These are phyloP conservation scores for Xylaria sp. DNA, from an alignment of 2,329 filamentous ascomycete species.

Conservation along the genomic window DNA sequence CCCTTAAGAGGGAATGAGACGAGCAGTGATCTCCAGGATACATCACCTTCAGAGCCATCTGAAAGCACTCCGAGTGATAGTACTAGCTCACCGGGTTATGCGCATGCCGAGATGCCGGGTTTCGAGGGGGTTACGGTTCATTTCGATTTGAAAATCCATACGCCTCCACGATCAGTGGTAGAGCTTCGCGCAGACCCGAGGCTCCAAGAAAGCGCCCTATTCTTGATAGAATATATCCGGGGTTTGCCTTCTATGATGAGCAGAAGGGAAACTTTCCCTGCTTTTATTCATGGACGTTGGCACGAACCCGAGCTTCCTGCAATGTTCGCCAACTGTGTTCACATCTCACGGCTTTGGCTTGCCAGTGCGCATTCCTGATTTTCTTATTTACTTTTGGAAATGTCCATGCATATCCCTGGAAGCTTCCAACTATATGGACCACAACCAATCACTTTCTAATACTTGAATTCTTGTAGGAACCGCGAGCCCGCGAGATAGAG, in stretches of 20 bases:
- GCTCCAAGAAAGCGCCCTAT: conserved; percentile 34
- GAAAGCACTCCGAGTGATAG: conserved; percentile 24
- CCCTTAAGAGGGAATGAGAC: conserved; percentile 6
- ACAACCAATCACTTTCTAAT: background rate
- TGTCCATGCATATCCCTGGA: background rate
- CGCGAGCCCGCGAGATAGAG: background rate
- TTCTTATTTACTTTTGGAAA: background rate
- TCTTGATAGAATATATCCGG: conserved; percentile 41
- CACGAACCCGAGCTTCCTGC: conserved; percentile 33
- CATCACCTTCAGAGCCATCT: conserved; percentile 18
- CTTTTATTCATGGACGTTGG: conserved; percentile 41
- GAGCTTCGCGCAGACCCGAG: conserved; percentile 39
- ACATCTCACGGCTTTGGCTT: conserved; percentile 35
- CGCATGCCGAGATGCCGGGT: background rate
- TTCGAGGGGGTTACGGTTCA: background rate
- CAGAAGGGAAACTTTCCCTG: conserved; percentile 38
- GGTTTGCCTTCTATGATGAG: conserved; percentile 39
- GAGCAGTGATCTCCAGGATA: conserved; percentile 13
- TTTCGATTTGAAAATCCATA: background rate
- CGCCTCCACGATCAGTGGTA: conserved; percentile 31
- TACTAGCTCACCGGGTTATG: background rate
- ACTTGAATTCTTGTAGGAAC: background rate
- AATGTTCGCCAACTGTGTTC: conserved; percentile 34
- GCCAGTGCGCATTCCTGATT: conserved; percentile 3
- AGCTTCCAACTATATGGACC: background rate